These are phyloP conservation scores for Leccinum truebloodii DNA, from an alignment of 768 basidiomycete genomes.

Conservation along the genomic window DNA sequence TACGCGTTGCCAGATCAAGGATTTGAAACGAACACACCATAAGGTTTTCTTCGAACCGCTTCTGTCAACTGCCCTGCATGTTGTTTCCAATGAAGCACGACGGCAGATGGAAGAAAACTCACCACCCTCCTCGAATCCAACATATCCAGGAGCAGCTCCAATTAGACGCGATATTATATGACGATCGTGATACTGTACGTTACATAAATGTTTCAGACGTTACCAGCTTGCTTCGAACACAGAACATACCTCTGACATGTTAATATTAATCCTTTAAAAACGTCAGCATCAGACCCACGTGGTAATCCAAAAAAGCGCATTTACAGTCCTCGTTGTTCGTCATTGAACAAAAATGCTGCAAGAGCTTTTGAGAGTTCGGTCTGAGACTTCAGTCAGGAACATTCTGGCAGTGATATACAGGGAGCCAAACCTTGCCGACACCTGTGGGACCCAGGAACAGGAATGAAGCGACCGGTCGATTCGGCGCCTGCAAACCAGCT, in stretches of 20 bases:
- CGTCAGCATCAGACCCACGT: not conserved
- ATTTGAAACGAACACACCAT: slow-evolving; percentile 36
- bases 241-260: slow-evolving; percentile 78
- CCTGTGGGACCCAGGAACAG: slow-evolving; percentile 89
- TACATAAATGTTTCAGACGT: no score
- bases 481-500: slow-evolving; percentile 86
- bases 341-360: slow-evolving; percentile 86
- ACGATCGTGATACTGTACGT: no score
- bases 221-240: not conserved
- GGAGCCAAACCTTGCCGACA: slow-evolving; percentile 65
- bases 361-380: slow-evolving; percentile 90
- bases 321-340: slow-evolving; percentile 83
- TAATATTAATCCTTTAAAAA: slow-evolving; percentile 73
- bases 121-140: slow-evolving; percentile 76
- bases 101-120: slow-evolving; percentile 14
- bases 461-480: slow-evolving; percentile 90
- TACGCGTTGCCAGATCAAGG: not conserved
- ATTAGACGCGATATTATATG: slow-evolving; percentile 78
- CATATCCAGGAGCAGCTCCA: slow-evolving; percentile 83
- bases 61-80: slow-evolving; percentile 57
- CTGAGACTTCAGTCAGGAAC: slow-evolving; percentile 28
- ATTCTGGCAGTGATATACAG: not conserved
- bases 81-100: not conserved
- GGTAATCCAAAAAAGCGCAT: slow-evolving; percentile 26
- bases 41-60: slow-evolving; percentile 62